Evolutionary conservation across 2,329 filamentous ascomycete species (phyloP), one percentile per base, ranked within the genome.

Genomic region (Zymoseptoria passerinii): DNA sequence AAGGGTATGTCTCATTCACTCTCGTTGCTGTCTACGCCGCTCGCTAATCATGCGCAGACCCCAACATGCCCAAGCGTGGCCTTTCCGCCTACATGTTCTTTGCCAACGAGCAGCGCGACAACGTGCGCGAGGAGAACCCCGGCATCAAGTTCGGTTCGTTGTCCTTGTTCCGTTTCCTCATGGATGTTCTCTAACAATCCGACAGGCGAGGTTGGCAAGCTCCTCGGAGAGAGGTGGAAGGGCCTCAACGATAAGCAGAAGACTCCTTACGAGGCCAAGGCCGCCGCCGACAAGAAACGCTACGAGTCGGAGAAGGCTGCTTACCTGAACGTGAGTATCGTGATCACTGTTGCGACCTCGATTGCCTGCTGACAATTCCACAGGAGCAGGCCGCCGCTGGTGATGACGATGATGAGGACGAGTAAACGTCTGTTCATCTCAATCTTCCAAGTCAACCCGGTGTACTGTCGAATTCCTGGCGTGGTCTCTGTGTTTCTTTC

Each of bases 1-100:
- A 88, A 88, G 82, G 85, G 85, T 86, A 74, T 61, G 78, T 73
- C 20, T 52, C 52, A 27, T 53, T 54, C 29, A 53, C 49, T 50
- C 50, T 54, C 54, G 28, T 53, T 50, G 52, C 40, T n/a, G 18
- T 40, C 53, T 57, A 19, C 51, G 6, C 49, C 53, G 29, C 65
- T 66, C 53, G 68, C 65, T 53, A 19, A 16, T 48, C 52, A n/a
- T 19, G 44, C 44, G 16, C 70, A 95, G 92, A 96, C 78, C 91
- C 91, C 78, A 96, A 96, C 79, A 92, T 92, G 61, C 94, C 94
- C 76, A 99, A 97, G 91, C 91, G 94, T 78, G 94, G 92, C 81
- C 90, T 99, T 54, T 97, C 94, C 56, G 94, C 94, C 65, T 99
- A 99, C 86, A 99, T 99, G 94, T 97, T 97, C 88, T 99, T 97